Base-by-base conservation (phyloP, 306 rosid genomes). In the Trichosanthes cucumerina region DNA sequence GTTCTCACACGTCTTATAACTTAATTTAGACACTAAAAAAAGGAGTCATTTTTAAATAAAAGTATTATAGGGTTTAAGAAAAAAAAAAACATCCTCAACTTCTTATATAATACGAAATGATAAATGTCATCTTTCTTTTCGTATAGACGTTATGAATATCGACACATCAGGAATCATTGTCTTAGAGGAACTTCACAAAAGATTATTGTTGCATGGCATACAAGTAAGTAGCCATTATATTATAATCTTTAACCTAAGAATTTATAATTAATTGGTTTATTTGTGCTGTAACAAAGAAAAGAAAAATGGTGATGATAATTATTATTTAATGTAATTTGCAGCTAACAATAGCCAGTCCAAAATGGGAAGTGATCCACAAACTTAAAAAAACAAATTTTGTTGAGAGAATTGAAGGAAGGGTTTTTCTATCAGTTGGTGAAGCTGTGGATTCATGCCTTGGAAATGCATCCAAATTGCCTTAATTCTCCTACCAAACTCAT, bases 151-250 rank as follows among this genome's bases (percentile, higher is more conserved):
- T 73, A 87, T 79, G 91, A 90, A 83, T 75, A 79, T 94, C 15
- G 98, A 94, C 86, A 90, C 97, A 24, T 89, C 98, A 1, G 98
- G 97, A 49, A 90, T 94, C 77, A 71, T 86, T 70, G 89, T 83
- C 26, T 57, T 94, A 47, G 96, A 88, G 80, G 98, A 94, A 80
- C 83, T 94, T 77, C 90, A 92, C 59, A 89, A 82, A 86, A 86
- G 86, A 81, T 80, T 94, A 79, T 75, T 49, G 65, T 84, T 86
- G 9, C 79, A 81, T 7, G 91, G 91, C 31, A 81, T 86, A 78
- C 80, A 87, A 75, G 98, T 93, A 82, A 79, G 79, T n/a, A n/a
- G n/a, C n/a, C n/a, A n/a, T n/a, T n/a, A n/a, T n/a, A n/a, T n/a
- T n/a, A n/a, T n/a, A n/a, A n/a, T n/a, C n/a, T n/a, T n/a, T n/a